Evolutionary conservation across 225 moss, liverwort and hornwort species (phyloP), one percentile per base, ranked within the genome.

Genomic region (Pseudisothecium myosuroides): DNA sequence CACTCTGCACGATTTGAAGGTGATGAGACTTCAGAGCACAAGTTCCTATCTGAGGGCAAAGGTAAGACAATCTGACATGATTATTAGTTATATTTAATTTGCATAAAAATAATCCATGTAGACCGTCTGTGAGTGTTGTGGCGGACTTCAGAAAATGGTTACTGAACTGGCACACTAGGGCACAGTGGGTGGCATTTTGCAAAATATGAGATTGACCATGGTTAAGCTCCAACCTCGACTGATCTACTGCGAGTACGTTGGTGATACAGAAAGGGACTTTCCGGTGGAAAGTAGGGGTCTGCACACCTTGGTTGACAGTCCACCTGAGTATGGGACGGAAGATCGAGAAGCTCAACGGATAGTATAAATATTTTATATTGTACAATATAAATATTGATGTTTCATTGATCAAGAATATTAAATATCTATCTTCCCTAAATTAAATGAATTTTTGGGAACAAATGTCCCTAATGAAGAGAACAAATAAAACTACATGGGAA

Each of bases 291-390:
- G 67, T 28, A 86, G 85, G 85, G 92, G 89, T 37, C 68, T 92
- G 20, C 80, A 64, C 80, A 76, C 87, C 72, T 36, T 89, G 37
- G 75, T 26, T 80, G 90, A 86, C 69, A 69, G 86, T 84, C 85
- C 83, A 85, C 55, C 89, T 79, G 91, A 87, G 32, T 88, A 90
- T 32, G 92, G 87, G 45, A 59, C 69, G 67, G 85, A 89, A 71
- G 90, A 72, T 84, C 91, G 69, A 71, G 91, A 93, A n/a, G 68
- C 39, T 45, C 87, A 89, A 80, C n/a, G n/a, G n/a, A n/a, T n/a
- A n/a, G n/a, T n/a, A n/a, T n/a, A n/a, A n/a, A n/a, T n/a, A n/a
- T n/a, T n/a, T n/a, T n/a, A n/a, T n/a, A n/a, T n/a, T n/a, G n/a
- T n/a, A n/a, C n/a, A n/a, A n/a, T n/a, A n/a, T n/a, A n/a, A n/a